Evolutionary conservation across 352 stramenopile species (phyloP), one percentile per base, ranked within the genome.

Genomic region (Aphanomyces cochlioides): DNA sequence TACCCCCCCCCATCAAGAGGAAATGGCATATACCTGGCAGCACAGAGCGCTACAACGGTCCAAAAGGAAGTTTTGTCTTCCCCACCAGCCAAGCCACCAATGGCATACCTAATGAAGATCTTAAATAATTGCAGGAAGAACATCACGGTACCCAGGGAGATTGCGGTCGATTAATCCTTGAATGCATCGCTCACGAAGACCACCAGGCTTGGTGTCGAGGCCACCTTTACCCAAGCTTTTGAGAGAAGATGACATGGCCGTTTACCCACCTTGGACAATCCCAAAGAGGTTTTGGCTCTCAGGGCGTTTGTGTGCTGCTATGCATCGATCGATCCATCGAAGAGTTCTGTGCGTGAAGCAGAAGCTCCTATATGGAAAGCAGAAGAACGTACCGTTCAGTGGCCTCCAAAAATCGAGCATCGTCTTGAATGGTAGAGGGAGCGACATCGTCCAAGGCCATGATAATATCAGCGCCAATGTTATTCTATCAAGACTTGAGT

Each of bases 401-500:
- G 36, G 96, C 96, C 65, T 98, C 88, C 47, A 76, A 71, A 74
- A 98, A 98, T 34, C 96, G 81, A 48, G 79, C 82, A n/a, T 89
- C 74, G 73, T 98, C 90, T 58, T 87, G 78, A 15, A 78, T 79
- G 34, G 98, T 85, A 57, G 83, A 97, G 43, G 88, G 93, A 7
- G 98, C 92, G 7, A 99, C 96, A 79, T 99, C 96, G 79, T 99
- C 97, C 34, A 99, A 77, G 56, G 94, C 91, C 96, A 99, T 99
- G 66, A 99, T 98, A 71, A 99, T 98, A 76, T 99, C 96, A 3
- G 92, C 87, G 59, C 96, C 96, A 77, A 99, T 99, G 57, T 90
- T 81, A 76, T 98, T 98, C 83, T 61, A 40, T 37, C 28, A 58
- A n/a, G 50, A 19, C 50, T n/a, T 10, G 8, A 8, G 50, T 10